These are phyloP conservation scores for Fraxinus angustifolia DNA, from an alignment of 305 asterid species.

Conservation along the genomic window DNA sequence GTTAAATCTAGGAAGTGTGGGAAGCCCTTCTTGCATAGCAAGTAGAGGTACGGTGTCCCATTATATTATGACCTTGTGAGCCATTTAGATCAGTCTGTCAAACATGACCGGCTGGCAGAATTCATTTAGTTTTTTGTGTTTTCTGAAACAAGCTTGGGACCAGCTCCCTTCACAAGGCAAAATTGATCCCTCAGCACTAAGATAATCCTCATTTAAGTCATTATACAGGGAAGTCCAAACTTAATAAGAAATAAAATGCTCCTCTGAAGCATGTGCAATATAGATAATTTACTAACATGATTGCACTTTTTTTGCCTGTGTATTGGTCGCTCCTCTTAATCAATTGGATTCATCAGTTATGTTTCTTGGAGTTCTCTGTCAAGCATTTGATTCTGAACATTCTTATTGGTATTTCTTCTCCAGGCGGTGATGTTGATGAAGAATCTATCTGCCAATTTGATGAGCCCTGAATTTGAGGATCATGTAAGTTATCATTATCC, in stretches of 20 bases:
- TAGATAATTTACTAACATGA: neutral
- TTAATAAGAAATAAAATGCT: neutral
- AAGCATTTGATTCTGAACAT: neutral
- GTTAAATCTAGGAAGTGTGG: neutral
- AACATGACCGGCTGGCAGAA: neutral
- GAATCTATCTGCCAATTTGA: slow-evolving; percentile 68
- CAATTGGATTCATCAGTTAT: neutral
- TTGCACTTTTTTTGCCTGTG: neutral
- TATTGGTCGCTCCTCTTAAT: neutral
- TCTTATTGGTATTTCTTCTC: slow-evolving; percentile 3
- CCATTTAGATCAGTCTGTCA: neutral
- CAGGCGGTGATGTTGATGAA: slow-evolving; percentile 81
- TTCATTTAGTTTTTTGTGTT: neutral
- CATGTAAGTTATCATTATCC: slow-evolving; percentile 51
- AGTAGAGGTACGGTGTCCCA: neutral
- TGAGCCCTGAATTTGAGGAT: slow-evolving; percentile 75
- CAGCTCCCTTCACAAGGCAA: neutral
- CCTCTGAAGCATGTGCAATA: neutral
- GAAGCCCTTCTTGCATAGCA: neutral
- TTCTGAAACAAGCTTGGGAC: neutral
- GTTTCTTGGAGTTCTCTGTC: neutral
- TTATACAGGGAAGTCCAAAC: neutral
- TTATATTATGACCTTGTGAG: neutral
- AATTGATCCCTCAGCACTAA: neutral
- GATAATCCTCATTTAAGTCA: neutral